phyloP scores from a whole-genome alignment of 106 monocot genomes.

The Allium sativum region DNA sequence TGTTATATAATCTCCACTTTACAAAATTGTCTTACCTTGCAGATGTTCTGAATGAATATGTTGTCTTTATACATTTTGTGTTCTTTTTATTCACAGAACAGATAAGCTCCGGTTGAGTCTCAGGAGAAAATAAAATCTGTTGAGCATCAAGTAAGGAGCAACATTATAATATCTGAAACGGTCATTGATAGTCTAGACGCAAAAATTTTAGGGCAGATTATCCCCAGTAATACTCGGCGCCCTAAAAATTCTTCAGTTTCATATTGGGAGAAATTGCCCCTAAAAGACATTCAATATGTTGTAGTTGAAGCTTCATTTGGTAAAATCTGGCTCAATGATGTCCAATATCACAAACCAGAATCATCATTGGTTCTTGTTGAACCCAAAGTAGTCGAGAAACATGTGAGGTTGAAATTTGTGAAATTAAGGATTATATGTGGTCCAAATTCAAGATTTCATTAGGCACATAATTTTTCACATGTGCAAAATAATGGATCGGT shows the following conservation, averaged over 20 bases:
- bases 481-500: too few species aligned
- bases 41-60: background rate
- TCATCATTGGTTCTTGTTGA: background rate
- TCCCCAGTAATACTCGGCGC: conserved; percentile 4
- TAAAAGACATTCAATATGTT: conserved; percentile 16
- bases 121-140: conserved; percentile 39
- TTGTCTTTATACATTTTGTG: background rate
- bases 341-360: background rate
- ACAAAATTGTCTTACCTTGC: too few species aligned
- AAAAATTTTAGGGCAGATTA: conserved; percentile 14
- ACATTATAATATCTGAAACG: conserved; percentile 27
- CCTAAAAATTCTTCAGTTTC: conserved; percentile 11
- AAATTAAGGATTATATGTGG: conserved; percentile 14
- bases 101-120: conserved; percentile 55
- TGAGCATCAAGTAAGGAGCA: conserved; percentile 28
- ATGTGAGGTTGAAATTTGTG: background rate
- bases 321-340: too few species aligned
- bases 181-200: conserved; percentile 9
- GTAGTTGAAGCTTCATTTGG: too few species aligned
- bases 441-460: conserved; percentile 36
- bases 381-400: conserved; percentile 3
- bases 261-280: conserved; percentile 18
- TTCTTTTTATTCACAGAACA: conserved; percentile 17
- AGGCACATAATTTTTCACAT: too few species aligned
- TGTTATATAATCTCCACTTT: too few species aligned